These are phyloP conservation scores for Aspergillus sp. DNA, from an alignment of 2,329 filamentous ascomycete species.

Conservation along the genomic window DNA sequence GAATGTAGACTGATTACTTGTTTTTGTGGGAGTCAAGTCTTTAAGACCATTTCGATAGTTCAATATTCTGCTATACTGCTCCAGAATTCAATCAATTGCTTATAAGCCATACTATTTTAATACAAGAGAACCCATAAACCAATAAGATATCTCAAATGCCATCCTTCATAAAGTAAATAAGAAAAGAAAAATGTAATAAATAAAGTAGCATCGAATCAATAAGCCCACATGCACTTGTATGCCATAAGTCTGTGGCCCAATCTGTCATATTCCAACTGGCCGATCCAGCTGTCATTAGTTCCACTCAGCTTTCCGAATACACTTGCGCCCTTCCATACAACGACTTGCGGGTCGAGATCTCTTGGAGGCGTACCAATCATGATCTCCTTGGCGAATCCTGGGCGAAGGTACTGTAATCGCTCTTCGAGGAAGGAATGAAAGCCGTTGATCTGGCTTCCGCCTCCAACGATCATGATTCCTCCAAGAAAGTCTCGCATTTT, in stretches of 20 bases:
- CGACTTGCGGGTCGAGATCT: conserved; percentile 95
- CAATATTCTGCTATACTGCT: too few species aligned
- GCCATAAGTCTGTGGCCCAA: conserved; percentile 76
- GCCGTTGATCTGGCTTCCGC: conserved; percentile 73
- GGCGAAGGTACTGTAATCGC: conserved; percentile 62
- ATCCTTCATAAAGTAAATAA: conserved; percentile 3
- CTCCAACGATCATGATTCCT: conserved; percentile 85
- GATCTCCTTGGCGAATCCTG: conserved; percentile 61
- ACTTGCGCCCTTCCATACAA: conserved; percentile 95
- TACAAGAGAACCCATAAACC: not conserved
- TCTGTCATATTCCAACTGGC: conserved; percentile 79
- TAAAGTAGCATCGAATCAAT: conserved; percentile 28
- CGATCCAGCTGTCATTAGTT: conserved; percentile 95
- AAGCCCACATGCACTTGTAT: conserved; percentile 69
- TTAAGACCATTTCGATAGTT: too few species aligned
- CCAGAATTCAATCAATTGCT: too few species aligned
- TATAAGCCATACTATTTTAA: too few species aligned
- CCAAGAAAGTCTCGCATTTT: conserved; percentile 86
- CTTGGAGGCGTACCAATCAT: conserved; percentile 68
- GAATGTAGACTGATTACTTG: too few species aligned
- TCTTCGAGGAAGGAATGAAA: conserved; percentile 82
- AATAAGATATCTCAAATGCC: not conserved
- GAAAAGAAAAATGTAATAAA: conserved; percentile 5
- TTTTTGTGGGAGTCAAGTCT: too few species aligned
- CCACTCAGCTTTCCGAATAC: conserved; percentile 84